Evolutionary conservation across 371 early-diverging fungal genomes (phyloP), one percentile per base, ranked within the genome.

Genomic region (Mucor racemosus): DNA sequence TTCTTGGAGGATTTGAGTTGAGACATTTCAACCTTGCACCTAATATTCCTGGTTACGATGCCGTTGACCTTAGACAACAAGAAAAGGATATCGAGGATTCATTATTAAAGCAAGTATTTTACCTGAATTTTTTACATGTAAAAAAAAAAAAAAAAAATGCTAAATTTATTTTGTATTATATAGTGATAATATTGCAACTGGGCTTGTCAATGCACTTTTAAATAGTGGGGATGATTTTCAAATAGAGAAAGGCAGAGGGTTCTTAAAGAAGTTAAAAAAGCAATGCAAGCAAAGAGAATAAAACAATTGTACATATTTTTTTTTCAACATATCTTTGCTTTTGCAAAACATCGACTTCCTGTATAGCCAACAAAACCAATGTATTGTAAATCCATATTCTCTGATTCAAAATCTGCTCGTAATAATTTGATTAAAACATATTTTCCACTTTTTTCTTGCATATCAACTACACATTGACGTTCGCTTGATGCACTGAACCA

Each of bases 171-270:
- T n/a, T n/a, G n/a, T n/a, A n/a, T n/a, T n/a, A n/a, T 40, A 0
- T 26, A 76, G 76, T 64, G 76, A 76, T 54, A 68, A 65, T 48
- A 72, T 76, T 57, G 72, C 69, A 4, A 46, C 14, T 7, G 72
- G 70, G 14, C 35, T 76, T n/a, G 61, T 72, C 15, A 76, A 76
- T 63, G 63, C 67, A 7, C 36, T 76, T 13, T 44, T 72, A 4
- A 76, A 76, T 41, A 76, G 71, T 64, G 65, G 68, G 17, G 68
- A 66, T 21, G 46, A 67, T 0, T 14, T 41, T 7, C 67, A 76
- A 31, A 58, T 70, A 0, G 46, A 58, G 17, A 58, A 69, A 33
- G 76, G 72, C 14, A 57, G 58, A 31, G 40, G 26, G 2, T 38
- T 72, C 14, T 9, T 53, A 21, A 55, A 60, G n/a, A 72, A 63